These are phyloP conservation scores for Blastocystis sp. DNA, from an alignment of 352 stramenopile species.

Conservation along the genomic window DNA sequence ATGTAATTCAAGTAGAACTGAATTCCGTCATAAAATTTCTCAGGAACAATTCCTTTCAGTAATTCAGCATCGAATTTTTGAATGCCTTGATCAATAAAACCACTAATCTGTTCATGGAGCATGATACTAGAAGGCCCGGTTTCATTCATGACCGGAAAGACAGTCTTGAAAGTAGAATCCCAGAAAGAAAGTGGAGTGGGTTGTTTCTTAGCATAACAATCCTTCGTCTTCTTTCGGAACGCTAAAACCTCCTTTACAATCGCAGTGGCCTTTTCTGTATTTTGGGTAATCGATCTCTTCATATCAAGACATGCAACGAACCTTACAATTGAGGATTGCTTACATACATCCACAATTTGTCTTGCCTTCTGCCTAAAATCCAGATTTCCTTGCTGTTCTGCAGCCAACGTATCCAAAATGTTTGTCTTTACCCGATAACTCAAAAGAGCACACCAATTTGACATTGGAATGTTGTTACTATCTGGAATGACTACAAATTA, in stretches of 20 bases:
- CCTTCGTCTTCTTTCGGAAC: slow-evolving; percentile 56
- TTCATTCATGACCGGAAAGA: slow-evolving; percentile 4
- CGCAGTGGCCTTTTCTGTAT: background rate
- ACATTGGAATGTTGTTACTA: background rate
- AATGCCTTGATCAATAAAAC: slow-evolving; percentile 12
- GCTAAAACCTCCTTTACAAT: slow-evolving; percentile 7
- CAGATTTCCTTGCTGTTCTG: background rate
- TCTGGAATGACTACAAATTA: background rate
- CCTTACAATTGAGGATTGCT: background rate
- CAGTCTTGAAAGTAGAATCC: background rate
- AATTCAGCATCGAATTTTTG: slow-evolving; percentile 5
- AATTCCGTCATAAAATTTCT: slow-evolving; percentile 11
- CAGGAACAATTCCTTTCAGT: background rate
- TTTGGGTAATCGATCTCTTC: background rate
- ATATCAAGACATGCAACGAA: background rate
- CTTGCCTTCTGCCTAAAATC: background rate
- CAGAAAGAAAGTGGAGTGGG: slow-evolving; percentile 36
- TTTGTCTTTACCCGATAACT: slow-evolving; percentile 15
- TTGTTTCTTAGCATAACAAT: slow-evolving; percentile 33
- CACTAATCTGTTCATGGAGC: background rate
- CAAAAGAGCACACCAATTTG: slow-evolving; percentile 19
- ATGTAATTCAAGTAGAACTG: slow-evolving; percentile 59
- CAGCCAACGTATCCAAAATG: slow-evolving; percentile 17
- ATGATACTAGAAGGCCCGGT: background rate
- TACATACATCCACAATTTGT: slow-evolving; percentile 33